Evolutionary conservation across 176 grass and related monocot species (phyloP), one percentile per base, ranked within the genome.

Genomic region (Stipa capillata): DNA sequence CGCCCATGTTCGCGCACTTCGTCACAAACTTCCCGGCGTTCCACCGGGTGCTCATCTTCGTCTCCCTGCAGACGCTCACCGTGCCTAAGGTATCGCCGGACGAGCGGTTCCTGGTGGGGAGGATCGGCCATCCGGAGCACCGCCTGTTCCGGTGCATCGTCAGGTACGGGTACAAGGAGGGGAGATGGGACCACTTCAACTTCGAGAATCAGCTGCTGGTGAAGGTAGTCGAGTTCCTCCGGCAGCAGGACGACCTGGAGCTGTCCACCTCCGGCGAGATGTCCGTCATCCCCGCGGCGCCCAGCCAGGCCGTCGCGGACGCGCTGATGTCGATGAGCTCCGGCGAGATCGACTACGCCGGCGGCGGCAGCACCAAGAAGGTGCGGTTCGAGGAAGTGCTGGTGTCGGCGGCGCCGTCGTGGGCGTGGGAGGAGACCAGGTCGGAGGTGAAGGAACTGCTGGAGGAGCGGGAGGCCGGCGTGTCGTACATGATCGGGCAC

Each of bases 1-100:
- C 94, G 0, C 89, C 94, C 5, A 86, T 97, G 87, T 97, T 97
- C 73, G 94, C 94, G 20, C 94, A 94, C 85, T 97, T 97, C 72
- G 89, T 97, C 18, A 97, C 94, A 57, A 92, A 97, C 80, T 97
- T 97, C 72, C 94, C 91, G 43, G 94, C 91, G 20, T 92, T 97
- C 83, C 94, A 97, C 72, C 84, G 94, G 3, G 85, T 94, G 28
- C 82, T 92, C 65, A 80, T 97, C 59, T 97, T 94, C 65, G 89
- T 97, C 2, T 94, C 78, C 5, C 78, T 94, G 45, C 85, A 94
- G 73, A 97, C 89, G 39, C 87, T 94, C 13, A 69, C 89, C 42
- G 91, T 97, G 72, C 94, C 94, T 37, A 90, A 90, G 67, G 89
- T 97, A 40, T 34, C 79, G 17, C 66, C 73, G 4, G 79, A 80